Evolutionary conservation across 345 rosid species (phyloP), one percentile per base, ranked within the genome.

Genomic region (Corchorus olitorius): DNA sequence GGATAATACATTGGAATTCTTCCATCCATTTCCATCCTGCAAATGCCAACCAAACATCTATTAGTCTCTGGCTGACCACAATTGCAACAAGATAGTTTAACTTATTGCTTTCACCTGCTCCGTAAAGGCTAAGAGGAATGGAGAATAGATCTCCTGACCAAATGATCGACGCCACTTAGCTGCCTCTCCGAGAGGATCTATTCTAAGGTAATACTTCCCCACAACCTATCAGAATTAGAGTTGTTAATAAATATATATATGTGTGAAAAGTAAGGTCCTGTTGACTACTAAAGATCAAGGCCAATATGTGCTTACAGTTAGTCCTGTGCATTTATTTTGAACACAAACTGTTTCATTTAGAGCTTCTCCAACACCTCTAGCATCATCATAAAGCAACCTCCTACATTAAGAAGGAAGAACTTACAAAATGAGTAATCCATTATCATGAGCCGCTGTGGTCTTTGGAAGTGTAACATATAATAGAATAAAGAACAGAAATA

Each of bases 371-470:
- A 91, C 95, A 73, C 95, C 93, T 84, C 93, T 84, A 52, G 4
- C n/a, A 84, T 91, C 95, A 81, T 91, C 95, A 50, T 81, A 78
- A 67, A 86, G 67, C 84, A 91, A 72, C 79, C 95, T 89, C 95
- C 95, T 91, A 71, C 8, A 72, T 0, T 67, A 37, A 78, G 41
- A 16, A 75, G 70, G 62, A 20, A 61, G 49, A 48, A 45, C 59
- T 16, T 27, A 27, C 27, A 65, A 70, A 73, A 20, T 75, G 20
- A 39, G 37, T 17, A n/a, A 33, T 5, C 11, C 34, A 37, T 60
- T 14, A 50, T 6, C 22, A 69, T 49, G 58, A 7, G 9, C n/a
- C 45, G 43, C 65, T 14, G 50, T 7, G 54, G 19, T 45, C n/a
- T 20, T 20, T 19, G 20, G 14, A 35, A 14, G 48, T 39, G 17